Evolutionary conservation across 441 rosid species (phyloP).

Genomic region (Pelargonium citronellum): DNA sequence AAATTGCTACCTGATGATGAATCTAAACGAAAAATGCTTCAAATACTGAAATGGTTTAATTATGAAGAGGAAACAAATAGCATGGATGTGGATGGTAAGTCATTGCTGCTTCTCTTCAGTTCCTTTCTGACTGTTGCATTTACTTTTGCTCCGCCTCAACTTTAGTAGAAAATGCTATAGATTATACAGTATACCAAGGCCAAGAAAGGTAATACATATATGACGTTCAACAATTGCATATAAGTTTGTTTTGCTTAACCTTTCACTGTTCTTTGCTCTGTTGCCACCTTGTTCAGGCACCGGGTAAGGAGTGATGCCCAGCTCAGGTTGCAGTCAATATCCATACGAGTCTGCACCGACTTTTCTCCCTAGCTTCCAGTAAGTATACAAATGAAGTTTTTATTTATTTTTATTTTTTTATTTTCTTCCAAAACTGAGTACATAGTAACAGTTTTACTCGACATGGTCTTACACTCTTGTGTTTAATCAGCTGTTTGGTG

Average conservation of each 20-base stretch:
- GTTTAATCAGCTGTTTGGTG: too few species aligned
- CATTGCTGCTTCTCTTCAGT: not conserved
- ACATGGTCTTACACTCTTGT: too few species aligned
- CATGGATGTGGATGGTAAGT: constrained; percentile 46
- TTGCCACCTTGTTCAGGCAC: too few species aligned
- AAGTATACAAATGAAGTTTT: too few species aligned
- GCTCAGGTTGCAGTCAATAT: not conserved
- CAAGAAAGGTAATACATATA: not conserved
- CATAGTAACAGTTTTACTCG: too few species aligned
- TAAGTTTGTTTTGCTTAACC: not conserved
- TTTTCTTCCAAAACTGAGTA: too few species aligned
- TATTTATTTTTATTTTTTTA: too few species aligned
- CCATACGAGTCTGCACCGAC: not conserved
- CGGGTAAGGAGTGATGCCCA: too few species aligned
- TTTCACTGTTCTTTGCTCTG: not conserved
- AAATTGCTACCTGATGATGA: constrained; percentile 55
- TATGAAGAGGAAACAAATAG: constrained; percentile 45
- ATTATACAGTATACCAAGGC: not conserved
- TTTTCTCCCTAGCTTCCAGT: too few species aligned
- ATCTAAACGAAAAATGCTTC: constrained; percentile 63
- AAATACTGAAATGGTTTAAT: constrained; percentile 67
- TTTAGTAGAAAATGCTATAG: not conserved
- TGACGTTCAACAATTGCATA: not conserved
- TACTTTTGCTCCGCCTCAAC: not conserved
- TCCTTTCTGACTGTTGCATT: not conserved